Base-by-base conservation (phyloP, 306 rosid genomes). In the Gastrolobium bilobum region DNA sequence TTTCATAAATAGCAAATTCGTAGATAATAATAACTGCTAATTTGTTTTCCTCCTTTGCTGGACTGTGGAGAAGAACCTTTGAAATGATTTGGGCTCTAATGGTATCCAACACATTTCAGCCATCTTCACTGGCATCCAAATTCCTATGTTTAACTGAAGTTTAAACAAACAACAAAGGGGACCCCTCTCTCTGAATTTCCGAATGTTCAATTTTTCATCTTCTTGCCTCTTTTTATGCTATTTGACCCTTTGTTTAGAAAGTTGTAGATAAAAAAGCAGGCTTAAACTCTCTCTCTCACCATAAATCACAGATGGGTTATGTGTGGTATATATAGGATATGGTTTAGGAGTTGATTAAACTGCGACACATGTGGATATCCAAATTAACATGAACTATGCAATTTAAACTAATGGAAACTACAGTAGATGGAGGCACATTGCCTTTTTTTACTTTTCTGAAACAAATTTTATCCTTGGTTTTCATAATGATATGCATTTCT, bases 1-100 rank as follows among this genome's bases (percentile, higher is more conserved):
- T 68, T 40, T 72, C 37, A 72, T 10, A 40, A 71, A 52, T 71
- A 30, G 38, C 51, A 71, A 71, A 10, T 15, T 50, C 14, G 13
- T 69, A 2, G 26, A 30, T 46, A 33, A 29, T 14, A 58, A 14
- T 10, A 10, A 48, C 60, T 37, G 76, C 39, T 58, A 58, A 29
- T 61, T 11, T 37, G 29, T 61, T 7, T 60, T 11, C 20, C 10
- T 13, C 43, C 9, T 60, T 60, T 60, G 43, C 42, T 60, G 66
- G 20, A 10, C 20, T 4, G 66, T 60, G 15, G 7, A 60, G 42
- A 60, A 10, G 38, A 57, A 57, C 6, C 26, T 58, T 54, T 58
- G 65, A 58, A 58, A 58, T 58, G 38, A 58, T 58, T 3, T 31
- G 65, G 40, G 40, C 15, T 57, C 9, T 57, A 57, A 9, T 30